Conservation (phyloP, 331 rosid genomes). For the Saraca asoca region DNA sequence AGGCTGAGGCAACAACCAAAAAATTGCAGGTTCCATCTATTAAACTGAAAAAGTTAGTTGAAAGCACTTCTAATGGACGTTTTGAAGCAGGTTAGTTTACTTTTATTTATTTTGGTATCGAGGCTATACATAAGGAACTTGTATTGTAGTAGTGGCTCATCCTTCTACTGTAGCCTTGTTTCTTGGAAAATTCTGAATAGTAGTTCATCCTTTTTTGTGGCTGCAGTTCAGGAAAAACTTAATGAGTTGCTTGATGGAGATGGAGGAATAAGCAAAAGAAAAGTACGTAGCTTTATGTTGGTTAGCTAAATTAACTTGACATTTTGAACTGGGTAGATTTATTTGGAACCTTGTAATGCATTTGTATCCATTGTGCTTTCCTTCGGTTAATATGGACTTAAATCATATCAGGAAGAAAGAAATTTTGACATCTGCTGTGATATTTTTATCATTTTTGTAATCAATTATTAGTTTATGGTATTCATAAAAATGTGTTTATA, state of each 20-base stretch:
- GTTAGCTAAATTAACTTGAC: conserved; percentile 6
- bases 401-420: conserved; percentile 20
- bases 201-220: conserved; percentile 38
- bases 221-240: conserved; percentile 95
- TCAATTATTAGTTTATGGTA: background rate
- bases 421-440: conserved; percentile 18
- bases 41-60: conserved; percentile 66
- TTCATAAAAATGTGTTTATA: background rate
- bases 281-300: conserved; percentile 56
- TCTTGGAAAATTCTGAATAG: conserved; percentile 5
- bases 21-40: conserved; percentile 51
- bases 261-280: conserved; percentile 95
- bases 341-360: conserved; percentile 34
- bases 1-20: conserved; percentile 46
- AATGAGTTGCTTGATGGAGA: conserved; percentile 84
- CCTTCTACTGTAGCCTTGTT: conserved; percentile 8
- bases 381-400: conserved; percentile 17
- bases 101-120: conserved; percentile 21
- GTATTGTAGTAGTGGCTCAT: conserved; percentile 37
- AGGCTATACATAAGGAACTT: conserved; percentile 15
- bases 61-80: conserved; percentile 66
- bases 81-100: conserved; percentile 84
- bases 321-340: conserved; percentile 30
- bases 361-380: conserved; percentile 22
- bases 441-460: conserved; percentile 26